Conservation (phyloP, 2,329 filamentous ascomycete genomes). For the Aspergillus ruber region DNA sequence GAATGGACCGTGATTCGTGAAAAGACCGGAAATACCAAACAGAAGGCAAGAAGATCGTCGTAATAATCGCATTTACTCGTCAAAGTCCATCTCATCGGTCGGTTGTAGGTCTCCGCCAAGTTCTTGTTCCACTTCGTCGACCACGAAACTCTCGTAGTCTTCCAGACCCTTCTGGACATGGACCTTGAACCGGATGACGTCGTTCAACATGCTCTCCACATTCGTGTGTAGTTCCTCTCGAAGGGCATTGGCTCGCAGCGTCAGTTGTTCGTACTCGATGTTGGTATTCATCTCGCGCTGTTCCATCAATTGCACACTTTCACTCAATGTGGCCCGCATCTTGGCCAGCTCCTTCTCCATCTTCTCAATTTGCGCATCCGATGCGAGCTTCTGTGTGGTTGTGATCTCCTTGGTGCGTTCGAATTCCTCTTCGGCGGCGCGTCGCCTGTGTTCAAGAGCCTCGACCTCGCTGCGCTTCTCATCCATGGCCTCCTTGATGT, state of each 20-base stretch:
- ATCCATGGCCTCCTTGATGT: constrained; percentile 93
- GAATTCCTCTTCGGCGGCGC: constrained; percentile 86
- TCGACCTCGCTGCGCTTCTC: constrained; percentile 92
- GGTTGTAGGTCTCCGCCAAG: constrained; percentile 51
- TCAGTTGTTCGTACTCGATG: constrained; percentile 91
- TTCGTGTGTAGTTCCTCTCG: constrained; percentile 98
- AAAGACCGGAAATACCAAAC: constrained; percentile 5
- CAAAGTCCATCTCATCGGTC: constrained; percentile 25
- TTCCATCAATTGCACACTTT: constrained; percentile 86
- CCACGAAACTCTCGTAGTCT: constrained; percentile 89
- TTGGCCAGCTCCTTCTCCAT: constrained; percentile 97
- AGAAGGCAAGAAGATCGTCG: neutral
- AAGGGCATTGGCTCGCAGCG: constrained; percentile 72
- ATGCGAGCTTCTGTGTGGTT: constrained; percentile 77
- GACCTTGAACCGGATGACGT: constrained; percentile 98
- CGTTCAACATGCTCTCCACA: constrained; percentile 91
- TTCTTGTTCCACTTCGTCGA: constrained; percentile 85
- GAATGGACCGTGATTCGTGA: constrained; percentile 4
- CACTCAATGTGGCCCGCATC: constrained; percentile 76
- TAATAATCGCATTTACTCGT: constrained; percentile 3
- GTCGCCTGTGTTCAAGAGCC: constrained; percentile 78
- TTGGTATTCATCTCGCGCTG: constrained; percentile 95
- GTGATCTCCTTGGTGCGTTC: constrained; percentile 87
- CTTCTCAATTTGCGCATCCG: constrained; percentile 92
- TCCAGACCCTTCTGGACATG: constrained; percentile 89